phyloP scores from a whole-genome alignment of 2,329 filamentous ascomycete species.

The Fusarium pseudograminearum region DNA sequence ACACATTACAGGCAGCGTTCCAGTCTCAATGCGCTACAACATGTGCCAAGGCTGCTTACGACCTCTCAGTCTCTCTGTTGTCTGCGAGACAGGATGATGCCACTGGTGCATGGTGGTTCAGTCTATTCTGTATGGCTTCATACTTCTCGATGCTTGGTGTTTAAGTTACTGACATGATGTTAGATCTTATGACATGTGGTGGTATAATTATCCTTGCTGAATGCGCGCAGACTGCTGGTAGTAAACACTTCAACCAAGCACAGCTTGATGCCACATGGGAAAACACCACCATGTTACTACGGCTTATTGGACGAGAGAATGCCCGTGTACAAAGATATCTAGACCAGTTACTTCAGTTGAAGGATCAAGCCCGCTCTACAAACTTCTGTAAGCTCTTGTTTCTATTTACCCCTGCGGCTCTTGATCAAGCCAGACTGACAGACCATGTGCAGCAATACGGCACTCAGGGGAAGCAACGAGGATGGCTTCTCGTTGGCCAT shows the following conservation, averaged over 20 bases:
- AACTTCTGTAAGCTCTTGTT: not conserved
- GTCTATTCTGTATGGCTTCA: not conserved
- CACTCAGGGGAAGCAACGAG: not conserved
- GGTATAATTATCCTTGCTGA: constrained; percentile 5
- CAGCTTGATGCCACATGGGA: constrained; percentile 14
- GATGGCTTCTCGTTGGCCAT: not conserved
- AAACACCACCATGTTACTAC: not conserved
- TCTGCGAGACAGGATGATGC: not conserved
- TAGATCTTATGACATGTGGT: constrained; percentile 6
- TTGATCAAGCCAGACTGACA: rapidly evolving
- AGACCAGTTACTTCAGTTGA: not conserved
- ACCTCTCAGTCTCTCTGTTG: not conserved
- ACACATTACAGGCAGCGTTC: not conserved
- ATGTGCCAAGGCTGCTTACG: not conserved
- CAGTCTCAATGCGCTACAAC: constrained; percentile 6
- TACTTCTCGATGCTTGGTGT: rapidly evolving
- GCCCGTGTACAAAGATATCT: not conserved
- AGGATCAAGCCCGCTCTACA: not conserved
- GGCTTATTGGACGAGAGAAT: not conserved
- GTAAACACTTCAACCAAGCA: not conserved
- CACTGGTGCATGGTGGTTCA: constrained; percentile 19
- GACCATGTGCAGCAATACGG: not conserved
- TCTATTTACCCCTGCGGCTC: rapidly evolving
- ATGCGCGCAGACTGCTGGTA: not conserved
- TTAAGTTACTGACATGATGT: not conserved